Percentiles rank a stretch among this genome's conserved stretches.
Conservation (phyloP, 257 asterid genomes). For the Leonotis leonurus region DNA sequence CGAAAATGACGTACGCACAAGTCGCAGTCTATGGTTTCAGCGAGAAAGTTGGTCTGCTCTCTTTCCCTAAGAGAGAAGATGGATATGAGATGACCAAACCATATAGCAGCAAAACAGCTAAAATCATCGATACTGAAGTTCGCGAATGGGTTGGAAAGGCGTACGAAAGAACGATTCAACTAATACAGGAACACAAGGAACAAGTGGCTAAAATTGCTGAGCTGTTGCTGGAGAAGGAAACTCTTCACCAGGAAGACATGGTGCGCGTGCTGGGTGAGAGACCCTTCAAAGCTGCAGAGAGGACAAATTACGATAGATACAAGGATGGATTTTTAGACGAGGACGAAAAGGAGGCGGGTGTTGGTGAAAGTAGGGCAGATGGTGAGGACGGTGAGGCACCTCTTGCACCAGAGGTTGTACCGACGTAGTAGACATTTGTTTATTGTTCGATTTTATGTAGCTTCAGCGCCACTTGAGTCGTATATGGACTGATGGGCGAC, state of each 20-base stretch:
- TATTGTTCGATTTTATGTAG: not conserved
- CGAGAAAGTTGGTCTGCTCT: constrained; percentile 90
- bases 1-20: constrained; percentile 88
- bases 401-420: constrained; percentile 59
- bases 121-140: constrained; percentile 70
- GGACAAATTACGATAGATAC: constrained; percentile 63
- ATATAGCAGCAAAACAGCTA: constrained; percentile 78
- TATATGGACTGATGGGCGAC: too few relatives aligned
- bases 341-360: constrained; percentile 21
- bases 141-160: constrained; percentile 80
- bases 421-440: constrained; percentile 13
- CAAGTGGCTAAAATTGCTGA: constrained; percentile 75
- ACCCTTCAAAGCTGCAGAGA: constrained; percentile 60
- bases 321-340: constrained; percentile 71
- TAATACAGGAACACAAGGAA: constrained; percentile 69
- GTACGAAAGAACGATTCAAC: constrained; percentile 43
- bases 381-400: constrained; percentile 48
- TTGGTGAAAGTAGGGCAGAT: constrained; percentile 25
- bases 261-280: constrained; percentile 62
- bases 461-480: too few relatives aligned
- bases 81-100: constrained; percentile 59
- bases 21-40: constrained; percentile 90
- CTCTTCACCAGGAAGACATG: constrained; percentile 79
- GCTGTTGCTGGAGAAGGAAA: constrained; percentile 73
- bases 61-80: constrained; percentile 67